Conservation (phyloP, 2,329 filamentous ascomycete species). For the Zymoseptoria pseudotritici region DNA sequence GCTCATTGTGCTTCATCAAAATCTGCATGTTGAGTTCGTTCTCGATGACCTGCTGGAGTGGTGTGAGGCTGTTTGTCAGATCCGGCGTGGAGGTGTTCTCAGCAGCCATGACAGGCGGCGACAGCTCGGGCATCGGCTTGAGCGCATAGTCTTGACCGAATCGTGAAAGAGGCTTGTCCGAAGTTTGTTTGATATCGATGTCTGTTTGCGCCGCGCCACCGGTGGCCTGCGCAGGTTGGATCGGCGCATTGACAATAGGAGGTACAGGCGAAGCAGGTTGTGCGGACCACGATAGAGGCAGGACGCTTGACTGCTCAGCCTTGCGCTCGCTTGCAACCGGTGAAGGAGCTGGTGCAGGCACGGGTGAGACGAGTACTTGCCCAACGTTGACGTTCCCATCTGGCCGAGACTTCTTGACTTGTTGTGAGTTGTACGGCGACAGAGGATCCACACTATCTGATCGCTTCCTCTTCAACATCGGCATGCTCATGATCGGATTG, state of each 20-base stretch:
- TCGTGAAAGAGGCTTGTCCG: background rate
- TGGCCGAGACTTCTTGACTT: constrained; percentile 16
- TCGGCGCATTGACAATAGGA: constrained; percentile 1
- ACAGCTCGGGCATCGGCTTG: background rate
- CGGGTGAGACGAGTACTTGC: background rate
- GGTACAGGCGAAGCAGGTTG: background rate
- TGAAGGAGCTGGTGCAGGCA: background rate
- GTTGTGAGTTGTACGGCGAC: constrained; percentile 10
- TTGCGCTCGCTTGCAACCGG: constrained; percentile 5
- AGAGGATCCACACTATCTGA: constrained; percentile 40
- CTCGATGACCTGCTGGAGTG: constrained; percentile 65
- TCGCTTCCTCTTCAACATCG: constrained; percentile 51
- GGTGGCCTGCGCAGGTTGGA: constrained; percentile 1
- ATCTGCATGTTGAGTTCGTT: constrained; percentile 88
- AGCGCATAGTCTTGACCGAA: constrained; percentile 3
- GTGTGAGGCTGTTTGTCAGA: constrained; percentile 31
- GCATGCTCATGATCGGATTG: constrained; percentile 40
- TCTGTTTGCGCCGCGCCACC: background rate
- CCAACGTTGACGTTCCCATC: constrained; percentile 25
- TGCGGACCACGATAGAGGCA: background rate
- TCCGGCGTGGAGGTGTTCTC: constrained; percentile 2
- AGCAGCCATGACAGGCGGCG: constrained; percentile 6
- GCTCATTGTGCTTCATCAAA: constrained; percentile 85
- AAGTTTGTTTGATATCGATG: background rate
- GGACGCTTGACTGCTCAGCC: background rate